A percentile compares a stretch with the other conserved stretches of the same genome.
Conservation (phyloP, 306 rosid species). For the Casuarina cunninghamiana region DNA sequence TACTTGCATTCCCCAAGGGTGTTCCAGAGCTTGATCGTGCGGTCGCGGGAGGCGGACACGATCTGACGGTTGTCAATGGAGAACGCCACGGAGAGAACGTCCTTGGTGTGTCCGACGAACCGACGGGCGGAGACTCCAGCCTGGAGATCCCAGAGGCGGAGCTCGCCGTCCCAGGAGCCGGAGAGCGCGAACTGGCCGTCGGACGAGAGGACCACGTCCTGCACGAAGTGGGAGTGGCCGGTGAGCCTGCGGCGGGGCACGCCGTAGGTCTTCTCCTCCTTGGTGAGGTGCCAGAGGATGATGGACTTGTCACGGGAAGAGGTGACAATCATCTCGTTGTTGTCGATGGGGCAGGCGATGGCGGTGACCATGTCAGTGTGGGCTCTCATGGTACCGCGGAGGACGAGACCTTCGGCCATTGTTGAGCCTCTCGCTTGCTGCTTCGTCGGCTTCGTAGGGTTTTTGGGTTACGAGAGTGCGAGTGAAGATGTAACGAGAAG, state of each 20-base stretch:
- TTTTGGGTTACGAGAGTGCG: conserved; percentile 22
- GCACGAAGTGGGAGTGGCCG: conserved; percentile 88
- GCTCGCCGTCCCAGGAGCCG: conserved; percentile 99
- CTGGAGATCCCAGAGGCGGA: conserved; percentile 91
- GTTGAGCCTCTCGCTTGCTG: neutral
- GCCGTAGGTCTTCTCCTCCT: conserved; percentile 88
- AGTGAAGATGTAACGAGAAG: neutral
- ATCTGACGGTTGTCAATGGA: conserved; percentile 98
- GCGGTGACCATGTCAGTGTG: conserved; percentile 95
- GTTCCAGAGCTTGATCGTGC: conserved; percentile 95
- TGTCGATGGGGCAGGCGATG: conserved; percentile 91
- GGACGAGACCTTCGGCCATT: conserved; percentile 72
- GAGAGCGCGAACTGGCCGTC: conserved; percentile 98
- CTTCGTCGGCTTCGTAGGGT: conserved; percentile 33
- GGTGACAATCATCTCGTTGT: conserved; percentile 81
- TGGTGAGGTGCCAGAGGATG: conserved; percentile 84
- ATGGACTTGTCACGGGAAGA: conserved; percentile 93
- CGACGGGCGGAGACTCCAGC: conserved; percentile 81
- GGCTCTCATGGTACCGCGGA: conserved; percentile 88
- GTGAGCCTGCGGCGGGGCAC: conserved; percentile 90
- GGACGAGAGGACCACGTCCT: conserved; percentile 94
- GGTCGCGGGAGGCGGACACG: conserved; percentile 96
- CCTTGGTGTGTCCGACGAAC: conserved; percentile 94
- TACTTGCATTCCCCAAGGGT: conserved; percentile 96
- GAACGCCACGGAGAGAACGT: conserved; percentile 91